phyloP scores from a whole-genome alignment of 1,284 basidiomycete species.

The Tremellales sp. region DNA sequence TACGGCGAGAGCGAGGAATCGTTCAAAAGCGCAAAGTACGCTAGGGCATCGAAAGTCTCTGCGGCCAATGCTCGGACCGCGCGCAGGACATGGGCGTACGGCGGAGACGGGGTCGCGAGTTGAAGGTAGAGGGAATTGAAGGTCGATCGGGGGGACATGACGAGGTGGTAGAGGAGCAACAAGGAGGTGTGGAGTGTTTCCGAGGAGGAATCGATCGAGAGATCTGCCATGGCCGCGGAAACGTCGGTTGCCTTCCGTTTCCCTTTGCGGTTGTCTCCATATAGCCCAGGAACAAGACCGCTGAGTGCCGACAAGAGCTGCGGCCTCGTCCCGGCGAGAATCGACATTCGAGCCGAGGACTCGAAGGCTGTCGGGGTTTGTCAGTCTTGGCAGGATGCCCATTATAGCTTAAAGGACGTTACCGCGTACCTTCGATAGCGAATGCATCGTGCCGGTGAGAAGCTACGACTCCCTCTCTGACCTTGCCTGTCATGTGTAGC shows the following conservation, averaged over 20 bases:
- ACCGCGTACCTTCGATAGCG: constrained; percentile 40
- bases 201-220: neutral
- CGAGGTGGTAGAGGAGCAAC: constrained; percentile 36
- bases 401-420: neutral
- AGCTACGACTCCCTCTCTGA: constrained; percentile 47
- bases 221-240: neutral
- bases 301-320: constrained; percentile 41
- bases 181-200: too few relatives aligned
- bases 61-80: constrained; percentile 20
- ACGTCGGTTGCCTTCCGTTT: neutral
- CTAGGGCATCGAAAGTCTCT: constrained; percentile 30
- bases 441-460: constrained; percentile 40
- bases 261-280: constrained; percentile 8
- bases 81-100: constrained; percentile 1
- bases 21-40: constrained; percentile 18
- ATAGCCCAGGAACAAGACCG: constrained; percentile 42
- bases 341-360: constrained; percentile 34
- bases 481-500: constrained; percentile 31
- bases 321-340: constrained; percentile 35
- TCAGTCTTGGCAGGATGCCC: constrained; percentile 4
- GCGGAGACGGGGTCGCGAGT: constrained; percentile 7
- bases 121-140: constrained; percentile 13
- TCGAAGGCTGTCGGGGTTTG: constrained; percentile 36
- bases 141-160: constrained; percentile 13
- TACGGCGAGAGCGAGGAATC: constrained; percentile 6